These are phyloP conservation scores for Malassezia furfur DNA, from an alignment of 1,284 basidiomycete genomes.

Conservation along the genomic window DNA sequence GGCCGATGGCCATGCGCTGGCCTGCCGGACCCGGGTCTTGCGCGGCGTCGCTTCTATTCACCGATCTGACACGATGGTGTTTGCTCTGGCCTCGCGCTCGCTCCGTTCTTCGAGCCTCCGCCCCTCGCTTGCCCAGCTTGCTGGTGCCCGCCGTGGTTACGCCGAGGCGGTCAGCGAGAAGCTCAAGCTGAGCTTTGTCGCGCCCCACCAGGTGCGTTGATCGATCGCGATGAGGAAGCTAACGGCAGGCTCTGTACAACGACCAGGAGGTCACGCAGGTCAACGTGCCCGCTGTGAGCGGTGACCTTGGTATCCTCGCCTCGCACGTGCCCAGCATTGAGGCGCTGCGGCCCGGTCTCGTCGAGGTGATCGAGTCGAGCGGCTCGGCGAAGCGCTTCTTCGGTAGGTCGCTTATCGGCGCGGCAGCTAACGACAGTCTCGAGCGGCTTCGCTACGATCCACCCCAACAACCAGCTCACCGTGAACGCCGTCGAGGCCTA, in stretches of 20 bases:
- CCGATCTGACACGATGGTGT: conserved; percentile 14
- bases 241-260: conserved; percentile 33
- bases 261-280: conserved; percentile 38
- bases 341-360: conserved; percentile 43
- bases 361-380: conserved; percentile 44
- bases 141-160: conserved; percentile 42
- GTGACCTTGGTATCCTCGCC: conserved; percentile 48
- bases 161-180: conserved; percentile 47
- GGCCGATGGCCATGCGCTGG: conserved; percentile 19
- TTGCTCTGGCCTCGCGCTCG: conserved; percentile 20
- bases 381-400: conserved; percentile 45
- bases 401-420: conserved; percentile 22
- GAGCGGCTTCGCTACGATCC: conserved; percentile 92
- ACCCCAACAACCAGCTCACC: conserved; percentile 91
- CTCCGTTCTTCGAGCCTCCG: conserved; percentile 15
- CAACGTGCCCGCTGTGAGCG: conserved; percentile 38
- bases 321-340: conserved; percentile 47
- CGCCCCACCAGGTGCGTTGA: conserved; percentile 23
- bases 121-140: conserved; percentile 8
- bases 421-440: conserved; percentile 58
- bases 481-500: conserved; percentile 97
- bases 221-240: not conserved
- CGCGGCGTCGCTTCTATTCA: conserved; percentile 3
- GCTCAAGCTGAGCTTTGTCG: conserved; percentile 44
- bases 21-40: conserved; percentile 13